Evolutionary conservation across 768 basidiomycete genomes (phyloP), one percentile per base, ranked within the genome.

Genomic region (Mycena epipterygia): DNA sequence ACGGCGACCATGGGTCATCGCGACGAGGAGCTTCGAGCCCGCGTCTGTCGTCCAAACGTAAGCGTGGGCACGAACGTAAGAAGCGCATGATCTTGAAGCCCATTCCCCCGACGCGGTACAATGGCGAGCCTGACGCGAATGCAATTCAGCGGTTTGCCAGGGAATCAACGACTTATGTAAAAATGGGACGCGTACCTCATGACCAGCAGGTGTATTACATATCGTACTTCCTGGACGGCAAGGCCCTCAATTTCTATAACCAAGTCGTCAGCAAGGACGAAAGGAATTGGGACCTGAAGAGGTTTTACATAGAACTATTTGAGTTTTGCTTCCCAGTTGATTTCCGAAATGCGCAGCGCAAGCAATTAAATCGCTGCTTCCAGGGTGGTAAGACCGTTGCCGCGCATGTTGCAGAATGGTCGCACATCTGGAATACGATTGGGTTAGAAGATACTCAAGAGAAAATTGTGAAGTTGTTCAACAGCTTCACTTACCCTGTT

Each of bases 281-380:
- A 0, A 29, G 76, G 17, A n/a, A 72, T 3, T 82, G 76, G 77
- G 71, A n/a, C 1, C 27, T 84, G 0, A 33, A 72, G 8, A 27
- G 74, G 1, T 83, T 84, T 64, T 83, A 82, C 61, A 29, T 66
- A 1, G 78, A 75, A 35, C 21, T 84, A 12, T 83, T 81, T 59
- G 75, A 83, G 32, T 80, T 80, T 32, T 82, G 83, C 29, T 84
- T 84, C 70, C 82, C 82, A 0, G 56, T 76, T 0, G 73, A 81
- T 41, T 83, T 42, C 65, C 35, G 29, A 25, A 70, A 74, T 0
- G n/a, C n/a, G 41, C 41, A 42, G 41, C 5, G 41, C 7, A 42
- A 42, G 41, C 41, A 19, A 16, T 19, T 42, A 19, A 19, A 42
- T 19, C 41, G 41, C 5, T 42, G 41, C 19, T 42, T 7, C 14